A percentile compares a stretch with the other conserved stretches of the same genome.
Evolutionary conservation across 805 yeast species (phyloP).

Genomic region (Vanderwaltozyma yarrowii): DNA sequence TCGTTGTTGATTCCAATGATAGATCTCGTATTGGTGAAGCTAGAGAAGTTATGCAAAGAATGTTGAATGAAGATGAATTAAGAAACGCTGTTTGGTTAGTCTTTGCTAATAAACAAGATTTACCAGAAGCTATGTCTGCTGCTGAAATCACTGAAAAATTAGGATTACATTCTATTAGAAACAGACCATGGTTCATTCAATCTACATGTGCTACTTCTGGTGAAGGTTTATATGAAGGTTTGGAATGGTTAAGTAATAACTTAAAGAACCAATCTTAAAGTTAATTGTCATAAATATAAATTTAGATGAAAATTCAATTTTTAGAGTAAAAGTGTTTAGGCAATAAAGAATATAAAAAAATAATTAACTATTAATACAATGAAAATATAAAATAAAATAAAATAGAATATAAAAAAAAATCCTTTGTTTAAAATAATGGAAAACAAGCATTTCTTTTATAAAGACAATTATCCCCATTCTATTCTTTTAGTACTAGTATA

Average conservation of each 20-base stretch:
- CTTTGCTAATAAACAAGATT: conserved; percentile 97
- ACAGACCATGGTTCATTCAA: conserved; percentile 99
- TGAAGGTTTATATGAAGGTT: conserved; percentile 96
- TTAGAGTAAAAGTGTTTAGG: not conserved
- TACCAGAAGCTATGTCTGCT: conserved; percentile 98
- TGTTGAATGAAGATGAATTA: conserved; percentile 97
- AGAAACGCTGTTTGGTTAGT: conserved; percentile 93
- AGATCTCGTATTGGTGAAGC: conserved; percentile 98
- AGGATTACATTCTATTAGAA: conserved; percentile 94
- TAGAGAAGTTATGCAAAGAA: conserved; percentile 95
- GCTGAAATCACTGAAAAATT: conserved; percentile 96
- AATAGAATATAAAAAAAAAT: too few relatives aligned
- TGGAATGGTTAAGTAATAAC: conserved; percentile 92
- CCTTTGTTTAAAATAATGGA: too few relatives aligned
- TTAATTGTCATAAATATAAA: not conserved
- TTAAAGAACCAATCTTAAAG: conserved; percentile 55
- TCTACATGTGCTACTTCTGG: conserved; percentile 99
- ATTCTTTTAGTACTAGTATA: too few relatives aligned
- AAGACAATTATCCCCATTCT: too few relatives aligned
- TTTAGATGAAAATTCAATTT: too few relatives aligned
- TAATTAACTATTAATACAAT: too few relatives aligned
- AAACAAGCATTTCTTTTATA: too few relatives aligned
- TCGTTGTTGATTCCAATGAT: conserved; percentile 96
- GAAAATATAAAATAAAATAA: too few relatives aligned
- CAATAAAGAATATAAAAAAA: not conserved